phyloP scores from a whole-genome alignment of 176 grass and related monocot genomes.

The Hordeum marinum region DNA sequence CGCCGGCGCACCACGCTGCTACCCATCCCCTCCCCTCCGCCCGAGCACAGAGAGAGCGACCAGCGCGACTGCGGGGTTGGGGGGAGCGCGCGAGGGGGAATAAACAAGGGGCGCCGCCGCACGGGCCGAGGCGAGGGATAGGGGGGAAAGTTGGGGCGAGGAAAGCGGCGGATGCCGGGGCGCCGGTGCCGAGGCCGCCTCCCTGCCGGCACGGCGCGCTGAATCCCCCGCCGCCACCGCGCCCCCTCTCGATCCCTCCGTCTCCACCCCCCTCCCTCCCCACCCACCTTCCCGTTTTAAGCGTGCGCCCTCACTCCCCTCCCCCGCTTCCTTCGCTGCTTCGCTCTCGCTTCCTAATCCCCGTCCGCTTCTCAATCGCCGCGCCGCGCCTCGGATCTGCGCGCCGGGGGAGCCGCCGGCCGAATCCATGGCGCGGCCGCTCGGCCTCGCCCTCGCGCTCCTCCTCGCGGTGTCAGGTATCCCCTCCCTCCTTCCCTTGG shows the following conservation, averaged over 20 bases:
- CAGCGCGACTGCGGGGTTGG: neutral
- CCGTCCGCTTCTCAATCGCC: neutral
- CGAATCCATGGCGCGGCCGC: slow-evolving; percentile 36
- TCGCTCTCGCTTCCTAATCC: neutral
- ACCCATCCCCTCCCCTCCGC: neutral
- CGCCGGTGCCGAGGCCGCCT: slow-evolving; percentile 36
- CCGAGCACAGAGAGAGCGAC: neutral
- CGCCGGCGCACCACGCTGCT: neutral
- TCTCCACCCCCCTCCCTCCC: neutral
- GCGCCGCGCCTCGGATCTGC: slow-evolving; percentile 11
- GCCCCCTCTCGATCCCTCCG: slow-evolving; percentile 9
- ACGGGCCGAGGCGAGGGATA: neutral
- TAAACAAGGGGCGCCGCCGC: neutral
- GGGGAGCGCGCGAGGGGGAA: too few relatives aligned
- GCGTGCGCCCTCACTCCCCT: neutral
- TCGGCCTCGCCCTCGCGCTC: neutral
- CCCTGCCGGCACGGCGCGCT: neutral
- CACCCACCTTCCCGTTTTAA: neutral
- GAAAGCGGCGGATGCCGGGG: slow-evolving; percentile 34
- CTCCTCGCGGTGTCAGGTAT: slow-evolving; percentile 36
- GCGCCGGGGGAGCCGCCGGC: neutral
- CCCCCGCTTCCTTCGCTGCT: neutral
- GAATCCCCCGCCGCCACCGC: neutral
- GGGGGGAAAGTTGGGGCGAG: neutral
- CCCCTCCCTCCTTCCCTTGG: neutral